A percentile compares a stretch with the other conserved stretches of the same genome.
Conservation (phyloP, 805 yeast genomes). For the Wickerhamia fluorescens region DNA sequence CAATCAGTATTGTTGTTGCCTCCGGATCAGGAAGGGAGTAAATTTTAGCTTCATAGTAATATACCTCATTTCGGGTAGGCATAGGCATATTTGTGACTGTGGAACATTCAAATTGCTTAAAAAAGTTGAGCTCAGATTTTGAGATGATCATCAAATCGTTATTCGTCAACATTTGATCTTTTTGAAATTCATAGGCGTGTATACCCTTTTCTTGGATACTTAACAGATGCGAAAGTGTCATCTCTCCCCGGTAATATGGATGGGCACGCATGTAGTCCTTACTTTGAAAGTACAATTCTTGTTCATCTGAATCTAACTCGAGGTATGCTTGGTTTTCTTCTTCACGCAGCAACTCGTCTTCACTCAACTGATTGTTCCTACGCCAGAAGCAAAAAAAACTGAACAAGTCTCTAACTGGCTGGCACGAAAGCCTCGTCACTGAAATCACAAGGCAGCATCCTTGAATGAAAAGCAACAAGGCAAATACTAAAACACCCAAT, state of each 20-base stretch:
- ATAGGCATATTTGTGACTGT: constrained; percentile 79
- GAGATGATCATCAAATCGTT: constrained; percentile 57
- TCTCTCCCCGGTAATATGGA: constrained; percentile 34
- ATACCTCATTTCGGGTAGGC: constrained; percentile 75
- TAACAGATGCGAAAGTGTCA: constrained; percentile 52
- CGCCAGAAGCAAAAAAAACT: constrained; percentile 3
- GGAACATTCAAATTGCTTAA: constrained; percentile 55
- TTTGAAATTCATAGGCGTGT: constrained; percentile 80
- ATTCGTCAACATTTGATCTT: constrained; percentile 47
- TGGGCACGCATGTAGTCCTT: constrained; percentile 37
- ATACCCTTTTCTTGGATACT: constrained; percentile 83
- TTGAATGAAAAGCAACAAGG: neutral
- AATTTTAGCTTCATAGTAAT: constrained; percentile 83
- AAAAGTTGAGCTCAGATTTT: constrained; percentile 54
- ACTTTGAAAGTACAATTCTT: constrained; percentile 61
- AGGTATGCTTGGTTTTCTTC: constrained; percentile 52
- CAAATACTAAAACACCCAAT: neutral
- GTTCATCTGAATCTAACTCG: constrained; percentile 60
- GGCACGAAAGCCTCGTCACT: neutral
- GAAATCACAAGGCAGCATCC: neutral
- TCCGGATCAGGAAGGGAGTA: constrained; percentile 59
- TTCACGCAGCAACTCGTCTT: constrained; percentile 51
- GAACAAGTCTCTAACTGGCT: neutral
- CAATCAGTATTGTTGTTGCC: constrained; percentile 58
- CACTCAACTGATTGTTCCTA: constrained; percentile 23